Evolutionary conservation across 306 rosid species (phyloP).

Genomic region (Cucumis hystrix): DNA sequence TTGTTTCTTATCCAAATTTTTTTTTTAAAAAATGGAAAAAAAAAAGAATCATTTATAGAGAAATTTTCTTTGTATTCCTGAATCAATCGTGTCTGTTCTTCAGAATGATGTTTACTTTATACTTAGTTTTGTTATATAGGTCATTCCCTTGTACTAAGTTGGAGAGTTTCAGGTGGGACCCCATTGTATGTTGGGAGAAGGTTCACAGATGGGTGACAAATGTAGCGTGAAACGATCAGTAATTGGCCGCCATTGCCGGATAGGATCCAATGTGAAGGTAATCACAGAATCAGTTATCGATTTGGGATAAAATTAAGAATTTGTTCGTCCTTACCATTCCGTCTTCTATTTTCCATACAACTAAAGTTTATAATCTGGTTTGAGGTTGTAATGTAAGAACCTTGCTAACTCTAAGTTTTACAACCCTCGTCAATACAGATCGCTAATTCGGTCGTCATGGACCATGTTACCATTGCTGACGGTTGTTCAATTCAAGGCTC

Average conservation of each 20-base stretch:
- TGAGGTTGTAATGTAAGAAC: neutral
- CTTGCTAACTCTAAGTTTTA: neutral
- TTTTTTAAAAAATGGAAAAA: no score
- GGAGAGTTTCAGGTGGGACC: conserved; percentile 75
- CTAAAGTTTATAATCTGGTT: neutral
- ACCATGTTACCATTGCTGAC: conserved; percentile 85
- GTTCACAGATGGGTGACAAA: conserved; percentile 92
- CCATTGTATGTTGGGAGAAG: conserved; percentile 98
- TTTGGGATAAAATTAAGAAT: neutral
- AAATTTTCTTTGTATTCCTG: neutral
- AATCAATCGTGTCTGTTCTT: neutral
- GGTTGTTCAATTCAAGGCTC: conserved; percentile 90
- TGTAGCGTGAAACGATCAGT: conserved; percentile 95
- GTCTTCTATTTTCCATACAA: neutral
- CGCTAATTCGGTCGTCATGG: conserved; percentile 81
- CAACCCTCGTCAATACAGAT: conserved; percentile 27
- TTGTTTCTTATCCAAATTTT: no score
- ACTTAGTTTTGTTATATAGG: conserved; percentile 8
- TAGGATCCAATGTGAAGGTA: conserved; percentile 96
- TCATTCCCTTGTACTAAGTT: conserved; percentile 9
- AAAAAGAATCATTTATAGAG: neutral
- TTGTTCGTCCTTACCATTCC: neutral
- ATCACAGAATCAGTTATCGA: neutral
- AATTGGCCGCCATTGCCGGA: conserved; percentile 97
- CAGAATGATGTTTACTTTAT: neutral